These are phyloP conservation scores for Rhodotorula sp. DNA, from an alignment of 1,284 basidiomycete genomes.

Conservation along the genomic window DNA sequence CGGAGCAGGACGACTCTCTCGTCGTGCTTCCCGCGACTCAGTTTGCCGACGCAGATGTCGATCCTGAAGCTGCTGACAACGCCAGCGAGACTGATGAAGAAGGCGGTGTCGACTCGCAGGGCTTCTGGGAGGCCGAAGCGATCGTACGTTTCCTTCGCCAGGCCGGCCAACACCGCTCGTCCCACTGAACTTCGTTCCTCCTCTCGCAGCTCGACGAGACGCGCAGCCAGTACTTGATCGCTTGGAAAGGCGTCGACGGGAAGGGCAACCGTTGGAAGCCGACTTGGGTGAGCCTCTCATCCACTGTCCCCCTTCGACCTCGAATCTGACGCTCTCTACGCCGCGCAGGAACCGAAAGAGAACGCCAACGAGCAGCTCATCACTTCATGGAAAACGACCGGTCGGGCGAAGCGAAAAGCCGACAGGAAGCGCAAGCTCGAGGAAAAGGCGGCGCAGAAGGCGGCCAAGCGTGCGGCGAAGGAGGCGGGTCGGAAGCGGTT, in stretches of 20 bases:
- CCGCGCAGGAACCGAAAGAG: constrained; percentile 31
- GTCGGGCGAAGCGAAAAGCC: background rate
- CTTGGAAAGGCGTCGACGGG: constrained; percentile 31
- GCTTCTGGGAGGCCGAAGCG: constrained; percentile 26
- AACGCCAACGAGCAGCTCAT: constrained; percentile 24
- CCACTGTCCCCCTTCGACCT: no score
- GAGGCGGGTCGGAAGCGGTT: background rate
- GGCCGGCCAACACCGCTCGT: no score
- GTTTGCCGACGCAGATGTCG: background rate
- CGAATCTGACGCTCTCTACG: background rate
- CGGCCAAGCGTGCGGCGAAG: background rate
- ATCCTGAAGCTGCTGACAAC: background rate
- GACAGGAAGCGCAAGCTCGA: constrained; percentile 11
- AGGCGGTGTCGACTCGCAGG: constrained; percentile 15
- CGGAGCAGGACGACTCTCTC: constrained; percentile 22
- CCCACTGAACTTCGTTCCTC: background rate
- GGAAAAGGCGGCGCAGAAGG: background rate
- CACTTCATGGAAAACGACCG: constrained; percentile 4
- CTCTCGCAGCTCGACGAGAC: constrained; percentile 23
- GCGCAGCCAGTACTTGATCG: constrained; percentile 12
- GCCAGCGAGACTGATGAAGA: background rate
- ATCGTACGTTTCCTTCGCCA: constrained; percentile 9
- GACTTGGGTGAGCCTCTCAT: constrained; percentile 24
- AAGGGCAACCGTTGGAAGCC: constrained; percentile 21
- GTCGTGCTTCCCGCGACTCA: constrained; percentile 24